Percentiles rank a stretch among this genome's conserved stretches.
These are phyloP conservation scores for Boechera divaricarpa DNA, from an alignment of 345 rosid species.

Conservation along the genomic window DNA sequence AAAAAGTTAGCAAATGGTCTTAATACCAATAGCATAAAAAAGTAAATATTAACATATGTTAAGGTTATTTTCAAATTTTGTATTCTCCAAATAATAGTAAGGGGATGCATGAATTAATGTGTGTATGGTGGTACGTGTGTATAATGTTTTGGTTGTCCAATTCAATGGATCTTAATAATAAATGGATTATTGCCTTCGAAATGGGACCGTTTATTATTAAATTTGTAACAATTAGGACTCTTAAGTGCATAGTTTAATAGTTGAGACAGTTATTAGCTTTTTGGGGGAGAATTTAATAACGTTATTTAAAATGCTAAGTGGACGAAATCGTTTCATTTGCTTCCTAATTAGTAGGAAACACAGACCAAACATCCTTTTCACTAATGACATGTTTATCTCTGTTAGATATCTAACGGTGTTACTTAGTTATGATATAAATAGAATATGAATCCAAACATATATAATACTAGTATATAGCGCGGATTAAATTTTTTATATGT, in stretches of 20 bases:
- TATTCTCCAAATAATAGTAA: too few relatives aligned
- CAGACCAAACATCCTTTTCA: slow-evolving; percentile 44
- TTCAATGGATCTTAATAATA: slow-evolving; percentile 26
- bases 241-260: slow-evolving; percentile 21
- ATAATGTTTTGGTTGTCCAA: slow-evolving; percentile 18
- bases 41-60: not conserved
- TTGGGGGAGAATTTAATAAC: not conserved
- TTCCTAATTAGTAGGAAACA: slow-evolving; percentile 38
- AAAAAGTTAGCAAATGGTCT: too few relatives aligned
- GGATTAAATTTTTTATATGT: too few relatives aligned
- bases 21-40: not conserved
- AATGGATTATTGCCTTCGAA: slow-evolving; percentile 12
- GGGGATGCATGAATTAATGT: not conserved
- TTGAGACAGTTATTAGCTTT: slow-evolving; percentile 38
- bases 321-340: slow-evolving; percentile 38
- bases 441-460: not conserved
- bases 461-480: not conserved
- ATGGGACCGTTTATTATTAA: slow-evolving; percentile 20
- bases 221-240: slow-evolving; percentile 9
- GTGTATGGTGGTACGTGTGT: slow-evolving; percentile 7
- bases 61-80: too few relatives aligned
- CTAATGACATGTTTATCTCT: not conserved
- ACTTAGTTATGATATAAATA: not conserved
- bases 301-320: slow-evolving; percentile 22
- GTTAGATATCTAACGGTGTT: not conserved